Base-by-base conservation (phyloP, 116 monocot species). In the Iris pallida region DNA sequence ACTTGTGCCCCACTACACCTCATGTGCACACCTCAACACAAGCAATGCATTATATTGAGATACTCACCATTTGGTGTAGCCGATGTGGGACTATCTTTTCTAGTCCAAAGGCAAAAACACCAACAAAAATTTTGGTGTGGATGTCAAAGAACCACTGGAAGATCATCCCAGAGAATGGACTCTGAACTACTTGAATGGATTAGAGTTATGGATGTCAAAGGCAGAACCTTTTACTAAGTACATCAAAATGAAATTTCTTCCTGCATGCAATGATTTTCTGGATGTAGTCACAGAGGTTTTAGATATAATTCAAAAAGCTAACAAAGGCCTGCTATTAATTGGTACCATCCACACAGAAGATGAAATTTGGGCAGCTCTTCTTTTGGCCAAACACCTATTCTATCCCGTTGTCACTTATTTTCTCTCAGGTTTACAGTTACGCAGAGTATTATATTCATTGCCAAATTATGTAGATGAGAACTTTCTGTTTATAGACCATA, bases 331-430 rank as follows among this genome's bases (percentile, higher is more conserved):
- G 30, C 71, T 96, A 58, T 7, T 96, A 66, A 70, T 92, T 75
- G 90, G 97, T 69, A 73, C 79, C 52, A 68, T 97, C 12, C 74
- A 81, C 19, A 82, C 70, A 11, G 90, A 97, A 57, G 87, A 85
- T 89, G 97, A 97, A 63, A 85, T 92, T 19, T 90, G 89, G 90
- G 89, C 89, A 72, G 79, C 82, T 57, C 61, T 78, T 73, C 73
- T 78, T 53, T 69, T 97, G 54, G 79, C 81, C 59, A 87, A 74
- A 74, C 87, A 97, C 64, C 85, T 97, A 60, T 75, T 58, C n/a
- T 97, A 92, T 92, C 97, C 92, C 11, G 76, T 92, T 72, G 80
- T 82, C 55, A 13, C 87, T 63, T 92, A 97, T 74, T 75, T 97
- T 71, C 59, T 89, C 40, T 97, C 97, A 20, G 92, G 97, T 42